phyloP scores from a whole-genome alignment of 345 rosid species.

The Dimocarpus longan region DNA sequence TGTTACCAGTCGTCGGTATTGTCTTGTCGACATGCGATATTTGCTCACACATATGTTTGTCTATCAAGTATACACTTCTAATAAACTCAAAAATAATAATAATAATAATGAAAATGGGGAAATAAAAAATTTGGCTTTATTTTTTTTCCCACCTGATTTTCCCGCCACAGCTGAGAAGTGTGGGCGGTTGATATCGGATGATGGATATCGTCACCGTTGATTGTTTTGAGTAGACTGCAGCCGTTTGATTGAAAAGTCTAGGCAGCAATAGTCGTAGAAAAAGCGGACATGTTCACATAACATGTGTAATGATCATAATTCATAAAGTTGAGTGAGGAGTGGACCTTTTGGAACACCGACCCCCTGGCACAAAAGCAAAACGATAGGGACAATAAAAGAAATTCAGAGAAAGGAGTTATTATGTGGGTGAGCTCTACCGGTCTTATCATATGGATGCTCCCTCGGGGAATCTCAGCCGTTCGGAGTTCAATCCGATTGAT shows the following conservation, averaged over 20 bases:
- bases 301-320: constrained; percentile 38
- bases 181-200: constrained; percentile 21
- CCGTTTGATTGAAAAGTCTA: constrained; percentile 20
- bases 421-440: neutral
- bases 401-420: neutral
- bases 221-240: neutral
- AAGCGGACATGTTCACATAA: constrained; percentile 23
- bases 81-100: too few species aligned
- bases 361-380: constrained; percentile 20
- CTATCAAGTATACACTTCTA: neutral
- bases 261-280: neutral
- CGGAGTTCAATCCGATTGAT: neutral
- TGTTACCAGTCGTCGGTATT: constrained; percentile 47
- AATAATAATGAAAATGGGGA: neutral
- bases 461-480: constrained; percentile 3
- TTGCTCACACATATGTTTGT: neutral
- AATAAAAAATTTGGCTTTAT: neutral
- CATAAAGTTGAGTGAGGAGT: constrained; percentile 25
- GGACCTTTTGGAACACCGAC: constrained; percentile 28
- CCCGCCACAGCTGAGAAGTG: constrained; percentile 41
- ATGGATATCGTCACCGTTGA: constrained; percentile 6
- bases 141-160: constrained; percentile 37
- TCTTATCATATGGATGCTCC: neutral
- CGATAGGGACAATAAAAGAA: constrained; percentile 4
- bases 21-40: constrained; percentile 34